Evolutionary conservation across 257 asterid species (phyloP), one percentile per base, ranked within the genome.

Genomic region (Thymus mandschuricus): DNA sequence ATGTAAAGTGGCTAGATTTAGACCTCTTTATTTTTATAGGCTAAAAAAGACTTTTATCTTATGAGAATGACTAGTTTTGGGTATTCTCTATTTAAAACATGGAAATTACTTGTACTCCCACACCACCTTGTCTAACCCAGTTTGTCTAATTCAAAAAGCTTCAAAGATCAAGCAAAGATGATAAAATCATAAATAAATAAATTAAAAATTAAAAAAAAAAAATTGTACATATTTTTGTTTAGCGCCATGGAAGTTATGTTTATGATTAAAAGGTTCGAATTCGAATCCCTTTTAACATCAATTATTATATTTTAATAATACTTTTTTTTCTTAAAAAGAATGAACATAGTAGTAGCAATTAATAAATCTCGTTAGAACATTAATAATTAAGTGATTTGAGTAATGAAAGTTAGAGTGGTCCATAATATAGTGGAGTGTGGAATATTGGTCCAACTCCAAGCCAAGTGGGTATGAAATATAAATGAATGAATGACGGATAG

Each of bases 381-480:
- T 13, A 13, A 49, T 5, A 21, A 21, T 21, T 21, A 49, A 58
- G 5, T 34, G n/a, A 59, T 12, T 59, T 59, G 64, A 33, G 29
- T 59, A 0, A 13, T 9, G 28, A 1, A 15, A 52, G 59, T 3
- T 10, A 56, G 61, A 29, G 8, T 9, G 27, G 10, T 51, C 45
- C 56, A 60, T 44, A 61, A 45, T 59, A 33, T 54, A 63, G 34
- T 44, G 72, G 3, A 56, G 56, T 12, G 52, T 58, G 58, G 57
- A 6, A 49, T 6, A 8, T 60, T 73, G 76, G 79, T 69, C 70
- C 74, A 78, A 77, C 50, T 69, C 70, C 74, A 78, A 77, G 57
- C 60, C 80, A 48, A 61, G 63, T 45, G 33, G 35, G 41, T 38
- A 34, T 46, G 21, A 21, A 21, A 21, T 21, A 21, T 21, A 0